Base-by-base conservation (phyloP, 352 stramenopile genomes). In the Globisporangium megalacanthum region DNA sequence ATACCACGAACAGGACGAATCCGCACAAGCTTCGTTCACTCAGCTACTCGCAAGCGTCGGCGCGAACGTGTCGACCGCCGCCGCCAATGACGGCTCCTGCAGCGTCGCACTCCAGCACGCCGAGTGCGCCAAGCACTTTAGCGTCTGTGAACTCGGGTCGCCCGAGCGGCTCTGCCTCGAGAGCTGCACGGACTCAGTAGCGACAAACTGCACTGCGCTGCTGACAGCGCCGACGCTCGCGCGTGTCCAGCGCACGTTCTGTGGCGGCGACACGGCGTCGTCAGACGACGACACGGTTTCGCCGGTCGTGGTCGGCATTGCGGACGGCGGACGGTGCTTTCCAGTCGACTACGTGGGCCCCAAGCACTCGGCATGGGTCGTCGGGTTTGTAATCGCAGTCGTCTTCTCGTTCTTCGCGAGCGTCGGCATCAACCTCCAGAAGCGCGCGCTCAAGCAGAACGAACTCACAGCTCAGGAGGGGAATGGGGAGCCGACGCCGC, bases 371-470 rank as follows among this genome's bases (percentile, higher is more conserved):
- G 66, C 77, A 22, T 94, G 84, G 84, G 57, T 94, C n/a, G 77
- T 83, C 11, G 84, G 84, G 2, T 94, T 94, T 42, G 63, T 66
- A 2, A 94, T 94, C 59, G 79, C 84, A 4, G 75, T 94, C 17
- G 76, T 91, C 17, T 94, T 94, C 59, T 91, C 80, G 2, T 91
- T 94, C 52, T 66, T 94, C 19, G 79, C 78, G 3, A 90, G 78
- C 55, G 75, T 94, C 47, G 84, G 84, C 10, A 94, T 94, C 56
- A 94, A 94, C 44, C 54, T 94, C 54, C 84, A 94, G 57, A 94
- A 94, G 66, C 80, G 75, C n/a, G 79, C 84, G 44, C 66, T 94
- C 45, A 94, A 91, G 60, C 79, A 89, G 59, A 92, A 88, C 52
- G 84, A 94, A 25, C 54, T 88, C 3, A 61, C 61, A n/a, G 74